Evolutionary conservation across 2,329 filamentous ascomycete genomes (phyloP).

Genomic region (Teratosphaeriaceae sp.): DNA sequence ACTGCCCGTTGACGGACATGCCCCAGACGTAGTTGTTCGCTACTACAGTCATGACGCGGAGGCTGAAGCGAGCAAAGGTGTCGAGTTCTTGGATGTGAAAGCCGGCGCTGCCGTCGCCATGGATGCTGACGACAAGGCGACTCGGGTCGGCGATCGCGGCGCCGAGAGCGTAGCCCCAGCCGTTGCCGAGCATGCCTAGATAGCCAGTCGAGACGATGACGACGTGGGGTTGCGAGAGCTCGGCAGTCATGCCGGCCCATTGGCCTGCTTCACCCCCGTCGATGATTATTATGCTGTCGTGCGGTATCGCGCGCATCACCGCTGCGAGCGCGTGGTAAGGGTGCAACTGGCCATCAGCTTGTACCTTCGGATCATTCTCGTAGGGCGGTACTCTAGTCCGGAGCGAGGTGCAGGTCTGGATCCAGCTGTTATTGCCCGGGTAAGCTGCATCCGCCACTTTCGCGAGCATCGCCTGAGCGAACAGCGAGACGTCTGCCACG

Average conservation of each 20-base stretch:
- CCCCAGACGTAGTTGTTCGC: conserved; percentile 42
- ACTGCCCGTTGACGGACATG: conserved; percentile 40
- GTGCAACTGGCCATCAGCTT: conserved; percentile 31
- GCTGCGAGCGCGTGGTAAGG: conserved; percentile 37
- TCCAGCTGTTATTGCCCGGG: conserved; percentile 18
- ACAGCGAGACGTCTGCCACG: conserved; percentile 33
- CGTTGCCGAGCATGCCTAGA: conserved; percentile 42
- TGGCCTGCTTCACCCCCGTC: conserved; percentile 36
- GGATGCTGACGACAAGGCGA: conserved; percentile 36
- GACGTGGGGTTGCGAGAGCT: conserved; percentile 20
- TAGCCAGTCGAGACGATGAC: conserved; percentile 30
- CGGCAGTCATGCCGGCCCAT: conserved; percentile 30
- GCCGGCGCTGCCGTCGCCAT: conserved; percentile 41
- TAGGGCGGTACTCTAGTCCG: conserved; percentile 21
- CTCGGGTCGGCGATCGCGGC: conserved; percentile 36
- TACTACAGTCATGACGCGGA: conserved; percentile 38
- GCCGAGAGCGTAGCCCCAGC: conserved; percentile 41
- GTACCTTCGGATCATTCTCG: conserved; percentile 15
- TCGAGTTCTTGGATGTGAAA: conserved; percentile 43
- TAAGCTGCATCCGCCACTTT: conserved; percentile 9
- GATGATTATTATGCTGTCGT: conserved; percentile 32
- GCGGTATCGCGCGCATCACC: conserved; percentile 32
- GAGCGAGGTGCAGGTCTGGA: conserved; percentile 21
- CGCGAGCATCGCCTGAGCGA: conserved; percentile 20
- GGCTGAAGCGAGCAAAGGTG: conserved; percentile 35